A percentile compares a stretch with the other conserved stretches of the same genome.
Conservation (phyloP, 2,329 filamentous ascomycete genomes). For the Neopestalotiopsis rosae region DNA sequence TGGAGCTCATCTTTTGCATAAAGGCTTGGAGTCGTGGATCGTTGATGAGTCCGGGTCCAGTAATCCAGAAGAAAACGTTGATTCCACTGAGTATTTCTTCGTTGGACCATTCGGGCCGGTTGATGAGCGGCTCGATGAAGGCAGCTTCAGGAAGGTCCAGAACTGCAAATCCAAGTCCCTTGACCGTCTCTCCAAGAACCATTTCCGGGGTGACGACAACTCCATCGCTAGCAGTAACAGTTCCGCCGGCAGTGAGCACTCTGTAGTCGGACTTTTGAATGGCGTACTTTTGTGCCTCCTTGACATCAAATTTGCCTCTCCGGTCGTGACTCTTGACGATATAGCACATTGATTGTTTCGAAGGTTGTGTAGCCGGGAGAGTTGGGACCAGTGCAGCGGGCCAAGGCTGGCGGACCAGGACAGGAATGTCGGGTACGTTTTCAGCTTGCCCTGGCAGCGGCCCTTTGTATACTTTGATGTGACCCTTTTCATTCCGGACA, state of each 20-base stretch:
- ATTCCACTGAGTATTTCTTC: constrained; percentile 70
- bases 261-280: constrained; percentile 65
- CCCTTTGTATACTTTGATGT: constrained; percentile 72
- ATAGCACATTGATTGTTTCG: constrained; percentile 78
- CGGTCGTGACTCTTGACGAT: constrained; percentile 78
- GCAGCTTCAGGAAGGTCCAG: constrained; percentile 76
- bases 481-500: constrained; percentile 66
- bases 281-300: constrained; percentile 68
- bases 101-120: constrained; percentile 74
- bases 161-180: constrained; percentile 77
- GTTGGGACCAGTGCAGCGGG: constrained; percentile 68
- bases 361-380: constrained; percentile 73
- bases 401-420: constrained; percentile 80
- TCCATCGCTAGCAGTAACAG: constrained; percentile 68
- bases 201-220: constrained; percentile 80
- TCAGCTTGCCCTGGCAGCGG: constrained; percentile 61
- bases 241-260: constrained; percentile 66
- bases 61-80: constrained; percentile 77
- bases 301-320: constrained; percentile 79
- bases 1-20: constrained; percentile 62
- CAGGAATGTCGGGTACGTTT: constrained; percentile 67
- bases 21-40: constrained; percentile 72
- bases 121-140: constrained; percentile 73
- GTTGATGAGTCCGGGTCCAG: constrained; percentile 70
- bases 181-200: constrained; percentile 73